Conservation (phyloP, 176 grass and related monocot genomes). For the Thalia dealbata region DNA sequence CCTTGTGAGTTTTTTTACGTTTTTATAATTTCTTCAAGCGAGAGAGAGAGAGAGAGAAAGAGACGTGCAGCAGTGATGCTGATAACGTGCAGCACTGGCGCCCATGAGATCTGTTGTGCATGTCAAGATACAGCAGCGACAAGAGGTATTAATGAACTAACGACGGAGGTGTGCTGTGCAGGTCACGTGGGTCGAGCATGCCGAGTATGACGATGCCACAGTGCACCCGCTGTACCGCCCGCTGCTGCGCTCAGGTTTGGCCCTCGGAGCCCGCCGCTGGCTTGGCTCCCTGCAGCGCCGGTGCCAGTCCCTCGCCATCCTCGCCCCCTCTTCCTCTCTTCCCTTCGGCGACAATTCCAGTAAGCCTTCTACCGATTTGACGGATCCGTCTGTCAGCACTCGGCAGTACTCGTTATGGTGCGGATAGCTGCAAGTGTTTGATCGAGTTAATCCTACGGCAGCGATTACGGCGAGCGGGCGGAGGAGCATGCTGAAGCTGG, state of each 20-base stretch:
- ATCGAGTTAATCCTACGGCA: neutral
- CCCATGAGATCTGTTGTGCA: neutral
- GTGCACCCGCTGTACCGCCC: constrained; percentile 63
- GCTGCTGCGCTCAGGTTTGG: constrained; percentile 56
- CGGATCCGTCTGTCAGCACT: neutral
- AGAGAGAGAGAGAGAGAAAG: too few species aligned
- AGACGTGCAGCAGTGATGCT: neutral
- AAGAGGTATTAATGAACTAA: constrained; percentile 45
- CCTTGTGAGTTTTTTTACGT: too few species aligned
- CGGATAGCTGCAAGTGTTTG: neutral
- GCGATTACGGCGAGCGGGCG: constrained; percentile 36
- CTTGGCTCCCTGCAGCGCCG: constrained; percentile 67
- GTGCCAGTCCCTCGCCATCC: constrained; percentile 56
- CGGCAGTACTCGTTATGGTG: neutral
- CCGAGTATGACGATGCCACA: constrained; percentile 65
- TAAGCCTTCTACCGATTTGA: neutral
- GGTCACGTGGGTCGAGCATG: constrained; percentile 96
- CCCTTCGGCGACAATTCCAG: constrained; percentile 8
- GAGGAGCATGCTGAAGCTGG: constrained; percentile 82
- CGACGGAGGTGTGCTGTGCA: constrained; percentile 29
- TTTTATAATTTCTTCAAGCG: too few species aligned
- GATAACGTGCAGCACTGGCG: neutral
- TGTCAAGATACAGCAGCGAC: constrained; percentile 20
- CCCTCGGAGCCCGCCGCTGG: constrained; percentile 78
- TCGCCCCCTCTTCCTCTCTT: constrained; percentile 48